Evolutionary conservation across 2,329 filamentous ascomycete genomes (phyloP), one percentile per base, ranked within the genome.

Genomic region (Aspergillus sclerotialis): DNA sequence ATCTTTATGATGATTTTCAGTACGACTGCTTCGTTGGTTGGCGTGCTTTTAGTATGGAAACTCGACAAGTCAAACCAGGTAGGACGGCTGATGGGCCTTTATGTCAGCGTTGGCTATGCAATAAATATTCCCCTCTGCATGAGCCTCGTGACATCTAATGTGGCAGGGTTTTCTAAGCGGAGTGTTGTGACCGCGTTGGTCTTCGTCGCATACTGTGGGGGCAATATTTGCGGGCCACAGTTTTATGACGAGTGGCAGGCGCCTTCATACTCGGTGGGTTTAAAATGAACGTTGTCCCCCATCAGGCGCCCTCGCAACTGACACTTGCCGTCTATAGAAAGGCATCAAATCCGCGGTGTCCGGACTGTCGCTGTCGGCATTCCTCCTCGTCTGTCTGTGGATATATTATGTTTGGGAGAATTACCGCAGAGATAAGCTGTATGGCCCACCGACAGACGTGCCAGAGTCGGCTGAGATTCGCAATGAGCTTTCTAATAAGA

Each of bases 181-280:
- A 56, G 53, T 28, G 50, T 50, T 1, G 53, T 58, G 3, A 55
- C 60, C 2, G 70, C 70, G 0, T 53, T 70, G 15, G 44, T 76
- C 12, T 75, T 75, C 36, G 66, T 67, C 1, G 72, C 52, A 5
- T 58, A 58, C 34, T 57, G 57, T 24, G 34, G 58, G 26, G 55
- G 54, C 4, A 59, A 59, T 27, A 59, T 61, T 19, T 44, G 55
- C 3, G 56, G 55, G 0, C 56, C 58, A 7, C 54, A 60, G 53
- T 60, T 27, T 10, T 60, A 56, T 31, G 30, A 55, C 8, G 38
- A 44, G 0, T 36, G 45, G 2, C 53, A 62, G 38, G 55, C 60
- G 16, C 59, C 57, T 9, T 27, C 17, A 7, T 59, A 59, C 30
- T 38, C 45, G 7, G 55, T 57, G 19, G 39, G 52, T 52, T 19